Conservation (phyloP, 257 asterid species). For the Lithospermum erythrorhizon region DNA sequence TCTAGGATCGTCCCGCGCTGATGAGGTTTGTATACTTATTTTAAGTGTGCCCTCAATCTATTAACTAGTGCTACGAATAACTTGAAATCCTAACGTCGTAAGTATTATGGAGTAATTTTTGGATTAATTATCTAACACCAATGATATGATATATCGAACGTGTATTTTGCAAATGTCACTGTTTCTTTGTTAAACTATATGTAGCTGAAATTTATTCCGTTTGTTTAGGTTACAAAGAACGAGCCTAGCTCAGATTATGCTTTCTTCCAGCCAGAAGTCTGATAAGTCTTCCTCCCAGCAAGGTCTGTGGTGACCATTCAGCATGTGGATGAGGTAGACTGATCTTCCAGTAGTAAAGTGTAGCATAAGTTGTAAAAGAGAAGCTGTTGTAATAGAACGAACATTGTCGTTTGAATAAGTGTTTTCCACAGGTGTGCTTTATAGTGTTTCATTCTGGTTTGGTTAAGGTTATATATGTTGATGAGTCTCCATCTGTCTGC, state of each 20-base stretch:
- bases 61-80: too few species aligned
- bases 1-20: slow-evolving; percentile 51
- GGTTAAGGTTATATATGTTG: too few species aligned
- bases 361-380: not conserved
- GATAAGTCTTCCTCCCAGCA: not conserved
- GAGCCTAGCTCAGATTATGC: not conserved
- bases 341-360: not conserved
- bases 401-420: not conserved
- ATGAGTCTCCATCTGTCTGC: too few species aligned
- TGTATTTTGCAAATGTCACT: not conserved
- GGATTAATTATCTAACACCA: not conserved
- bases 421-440: not conserved
- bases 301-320: not conserved
- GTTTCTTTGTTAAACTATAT: not conserved
- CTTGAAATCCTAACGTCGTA: too few species aligned
- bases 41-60: not conserved
- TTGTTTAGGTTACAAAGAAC: not conserved
- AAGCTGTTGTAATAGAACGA: not conserved
- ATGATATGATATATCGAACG: not conserved
- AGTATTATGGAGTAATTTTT: too few species aligned
- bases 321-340: not conserved
- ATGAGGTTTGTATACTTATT: slow-evolving; percentile 50
- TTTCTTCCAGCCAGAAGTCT: not conserved
- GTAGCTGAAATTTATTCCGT: not conserved
- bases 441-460: not conserved